These are phyloP conservation scores for Zymoseptoria crescenta DNA, from an alignment of 2,329 filamentous ascomycete genomes.

Conservation along the genomic window DNA sequence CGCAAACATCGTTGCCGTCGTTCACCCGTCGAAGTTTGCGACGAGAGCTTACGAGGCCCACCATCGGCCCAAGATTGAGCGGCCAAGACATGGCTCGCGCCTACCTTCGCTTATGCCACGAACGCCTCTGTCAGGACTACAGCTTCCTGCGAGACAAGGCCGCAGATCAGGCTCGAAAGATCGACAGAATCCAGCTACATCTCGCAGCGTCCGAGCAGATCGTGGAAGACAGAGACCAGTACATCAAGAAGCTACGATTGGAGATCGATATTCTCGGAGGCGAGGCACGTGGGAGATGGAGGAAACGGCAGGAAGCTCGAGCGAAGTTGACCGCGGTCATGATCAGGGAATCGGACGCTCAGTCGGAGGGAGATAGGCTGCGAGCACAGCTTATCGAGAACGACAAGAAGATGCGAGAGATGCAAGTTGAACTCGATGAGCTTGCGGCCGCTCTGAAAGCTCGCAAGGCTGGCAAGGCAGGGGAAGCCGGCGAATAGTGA, in stretches of 20 bases:
- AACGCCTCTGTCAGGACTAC: no score
- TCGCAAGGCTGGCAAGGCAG: neutral
- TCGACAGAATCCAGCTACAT: neutral
- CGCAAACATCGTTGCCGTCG: neutral
- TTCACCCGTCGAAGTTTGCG: neutral
- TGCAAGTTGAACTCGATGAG: neutral
- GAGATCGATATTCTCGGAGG: neutral
- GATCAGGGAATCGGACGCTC: neutral
- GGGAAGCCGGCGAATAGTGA: neutral
- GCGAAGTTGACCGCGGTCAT: neutral
- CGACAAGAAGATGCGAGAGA: neutral
- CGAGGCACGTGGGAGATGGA: neutral
- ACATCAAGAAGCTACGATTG: neutral
- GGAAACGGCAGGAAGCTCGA: neutral
- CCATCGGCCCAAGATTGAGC: neutral
- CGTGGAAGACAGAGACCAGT: neutral
- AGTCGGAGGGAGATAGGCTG: neutral
- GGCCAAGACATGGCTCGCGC: neutral
- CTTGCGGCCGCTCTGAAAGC: neutral
- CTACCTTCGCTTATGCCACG: neutral
- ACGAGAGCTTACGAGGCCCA: neutral
- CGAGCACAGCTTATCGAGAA: neutral
- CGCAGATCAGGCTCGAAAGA: neutral
- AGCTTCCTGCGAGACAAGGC: neutral
- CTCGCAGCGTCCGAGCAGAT: neutral